Percentiles rank a stretch among this genome's conserved stretches.
Evolutionary conservation across 202 grass and related monocot genomes (phyloP).

Genomic region (Eragrostis tef): DNA sequence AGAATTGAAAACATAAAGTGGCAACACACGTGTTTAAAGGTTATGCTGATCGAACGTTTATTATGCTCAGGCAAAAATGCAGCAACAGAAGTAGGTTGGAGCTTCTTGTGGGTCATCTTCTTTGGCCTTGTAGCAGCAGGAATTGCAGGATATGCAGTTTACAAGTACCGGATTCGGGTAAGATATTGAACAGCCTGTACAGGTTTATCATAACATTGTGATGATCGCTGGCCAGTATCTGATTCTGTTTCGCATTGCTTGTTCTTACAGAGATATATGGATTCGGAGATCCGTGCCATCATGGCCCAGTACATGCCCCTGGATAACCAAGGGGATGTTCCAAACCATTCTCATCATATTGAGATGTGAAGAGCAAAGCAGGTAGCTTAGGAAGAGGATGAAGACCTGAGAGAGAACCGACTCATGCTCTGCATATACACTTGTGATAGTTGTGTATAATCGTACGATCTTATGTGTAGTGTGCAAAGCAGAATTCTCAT

Average conservation of each 20-base stretch:
- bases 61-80: slow-evolving; percentile 58
- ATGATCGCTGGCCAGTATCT: slow-evolving; percentile 12
- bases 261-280: slow-evolving; percentile 70
- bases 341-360: slow-evolving; percentile 62
- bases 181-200: background rate
- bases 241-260: slow-evolving; percentile 3
- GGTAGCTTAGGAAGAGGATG: background rate
- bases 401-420: background rate
- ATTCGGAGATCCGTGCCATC: slow-evolving; percentile 87
- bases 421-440: background rate
- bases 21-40: background rate
- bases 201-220: background rate
- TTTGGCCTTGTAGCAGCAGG: slow-evolving; percentile 61
- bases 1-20: background rate
- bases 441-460: slow-evolving; percentile 28
- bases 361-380: slow-evolving; percentile 54
- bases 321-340: slow-evolving; percentile 71
- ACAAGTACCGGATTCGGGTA: slow-evolving; percentile 83
- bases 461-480: slow-evolving; percentile 14
- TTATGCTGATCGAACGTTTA: background rate
- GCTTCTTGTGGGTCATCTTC: slow-evolving; percentile 75
- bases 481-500: background rate
- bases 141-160: slow-evolving; percentile 69
- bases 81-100: slow-evolving; percentile 64
- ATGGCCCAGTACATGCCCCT: slow-evolving; percentile 95